phyloP scores from a whole-genome alignment of 2,329 filamentous ascomycete genomes.

The Hypoxylon sp. region DNA sequence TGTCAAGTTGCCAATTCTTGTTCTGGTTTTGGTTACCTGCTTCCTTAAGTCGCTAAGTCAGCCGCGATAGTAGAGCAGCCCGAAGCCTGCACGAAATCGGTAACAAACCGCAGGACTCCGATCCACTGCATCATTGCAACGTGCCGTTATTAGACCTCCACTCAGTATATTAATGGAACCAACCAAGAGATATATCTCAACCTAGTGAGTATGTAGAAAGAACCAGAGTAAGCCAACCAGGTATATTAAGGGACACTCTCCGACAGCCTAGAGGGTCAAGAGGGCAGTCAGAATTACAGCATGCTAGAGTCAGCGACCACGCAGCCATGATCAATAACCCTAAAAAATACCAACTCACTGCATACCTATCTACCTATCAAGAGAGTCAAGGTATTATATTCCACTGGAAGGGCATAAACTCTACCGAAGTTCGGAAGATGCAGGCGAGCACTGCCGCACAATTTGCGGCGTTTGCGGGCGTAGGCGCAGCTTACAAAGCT shows the following conservation, averaged over 20 bases:
- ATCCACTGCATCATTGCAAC: conserved; percentile 11
- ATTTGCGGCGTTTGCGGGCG: not conserved
- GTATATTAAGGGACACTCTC: not conserved
- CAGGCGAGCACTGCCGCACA: not conserved
- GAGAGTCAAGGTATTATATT: too few relatives aligned
- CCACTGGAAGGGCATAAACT: too few relatives aligned
- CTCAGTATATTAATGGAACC: not conserved
- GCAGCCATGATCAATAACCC: not conserved
- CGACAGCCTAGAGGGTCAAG: not conserved
- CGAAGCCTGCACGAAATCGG: conserved; percentile 29
- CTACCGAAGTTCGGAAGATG: too few relatives aligned
- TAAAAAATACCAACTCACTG: too few relatives aligned
- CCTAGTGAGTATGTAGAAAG: not conserved
- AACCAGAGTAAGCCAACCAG: not conserved
- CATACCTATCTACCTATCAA: too few relatives aligned
- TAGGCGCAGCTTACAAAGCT: not conserved
- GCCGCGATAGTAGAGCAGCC: conserved; percentile 23
- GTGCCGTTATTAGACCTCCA: conserved; percentile 7
- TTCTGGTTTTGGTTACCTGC: conserved; percentile 9
- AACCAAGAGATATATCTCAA: too few relatives aligned
- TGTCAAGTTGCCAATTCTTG: not conserved
- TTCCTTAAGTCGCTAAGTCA: conserved; percentile 10
- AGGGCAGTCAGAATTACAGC: not conserved
- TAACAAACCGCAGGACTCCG: conserved; percentile 7
- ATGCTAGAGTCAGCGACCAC: not conserved